A percentile compares a stretch with the other conserved stretches of the same genome.
Conservation (phyloP, 441 rosid genomes). For the Syzygium syzygioides region DNA sequence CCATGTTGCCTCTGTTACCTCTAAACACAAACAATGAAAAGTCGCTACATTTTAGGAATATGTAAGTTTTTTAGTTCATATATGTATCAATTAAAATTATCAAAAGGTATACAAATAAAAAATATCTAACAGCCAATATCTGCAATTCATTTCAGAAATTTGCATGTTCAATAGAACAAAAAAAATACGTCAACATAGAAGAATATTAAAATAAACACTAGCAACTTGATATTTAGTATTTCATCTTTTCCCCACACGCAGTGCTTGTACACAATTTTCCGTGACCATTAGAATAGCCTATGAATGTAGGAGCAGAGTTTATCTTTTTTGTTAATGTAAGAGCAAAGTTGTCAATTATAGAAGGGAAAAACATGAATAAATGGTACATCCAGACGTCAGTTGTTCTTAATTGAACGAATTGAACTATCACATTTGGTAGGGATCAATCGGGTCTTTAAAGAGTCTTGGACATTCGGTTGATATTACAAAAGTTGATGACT, state of each 20-base stretch:
- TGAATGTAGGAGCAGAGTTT: neutral
- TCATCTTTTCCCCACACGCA: neutral
- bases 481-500: neutral
- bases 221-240: neutral
- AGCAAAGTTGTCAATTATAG: neutral
- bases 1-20: no score
- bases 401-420: neutral
- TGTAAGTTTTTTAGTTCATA: no score
- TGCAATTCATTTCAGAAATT: neutral
- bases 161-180: neutral
- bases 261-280: neutral
- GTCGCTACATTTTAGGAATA: no score
- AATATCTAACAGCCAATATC: neutral
- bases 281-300: neutral
- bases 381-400: fast-evolving
- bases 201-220: neutral
- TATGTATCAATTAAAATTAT: no score
- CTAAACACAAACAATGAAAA: no score
- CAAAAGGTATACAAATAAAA: neutral
- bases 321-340: no score
- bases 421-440: fast-evolving
- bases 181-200: neutral
- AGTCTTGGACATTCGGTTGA: fast-evolving
- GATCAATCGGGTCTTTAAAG: neutral
- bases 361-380: neutral